These are phyloP conservation scores for Pontederia paniculata DNA, from an alignment of 176 grass and related monocot genomes.

Conservation along the genomic window DNA sequence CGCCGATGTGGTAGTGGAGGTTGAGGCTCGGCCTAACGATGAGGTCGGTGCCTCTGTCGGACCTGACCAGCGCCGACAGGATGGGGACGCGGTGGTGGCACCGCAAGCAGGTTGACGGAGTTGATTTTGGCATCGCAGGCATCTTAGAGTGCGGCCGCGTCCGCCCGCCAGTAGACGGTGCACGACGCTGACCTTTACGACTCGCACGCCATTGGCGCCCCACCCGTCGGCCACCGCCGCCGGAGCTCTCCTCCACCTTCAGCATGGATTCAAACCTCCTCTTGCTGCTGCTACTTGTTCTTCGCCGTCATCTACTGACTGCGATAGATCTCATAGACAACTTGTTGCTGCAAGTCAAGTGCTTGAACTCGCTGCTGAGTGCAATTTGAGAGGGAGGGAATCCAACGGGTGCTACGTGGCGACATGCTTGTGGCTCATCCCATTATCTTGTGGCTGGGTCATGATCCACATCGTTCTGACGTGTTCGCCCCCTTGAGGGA, in stretches of 20 bases:
- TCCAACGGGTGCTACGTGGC: too few species aligned
- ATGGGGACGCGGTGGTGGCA: constrained; percentile 69
- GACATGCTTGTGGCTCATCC: too few species aligned
- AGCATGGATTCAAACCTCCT: neutral
- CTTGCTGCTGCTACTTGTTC: too few species aligned
- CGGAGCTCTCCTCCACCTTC: constrained; percentile 7
- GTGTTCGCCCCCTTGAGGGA: too few species aligned
- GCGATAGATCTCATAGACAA: too few species aligned
- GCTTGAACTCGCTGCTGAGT: too few species aligned
- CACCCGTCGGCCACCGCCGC: neutral
- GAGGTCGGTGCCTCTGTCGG: neutral
- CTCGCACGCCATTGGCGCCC: constrained; percentile 29
- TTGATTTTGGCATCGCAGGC: constrained; percentile 83
- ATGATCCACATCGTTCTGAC: too few species aligned
- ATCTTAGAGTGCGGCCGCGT: constrained; percentile 64
- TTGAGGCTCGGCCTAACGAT: constrained; percentile 15
- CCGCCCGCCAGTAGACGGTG: constrained; percentile 56
- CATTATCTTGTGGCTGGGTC: too few species aligned
- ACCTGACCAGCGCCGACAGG: neutral
- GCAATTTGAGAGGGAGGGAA: too few species aligned
- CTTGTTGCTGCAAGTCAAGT: too few species aligned
- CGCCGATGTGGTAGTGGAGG: constrained; percentile 1
- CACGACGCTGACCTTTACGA: constrained; percentile 60
- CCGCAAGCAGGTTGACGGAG: constrained; percentile 80
- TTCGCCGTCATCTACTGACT: too few species aligned